Conservation (phyloP, 176 grass and related monocot genomes). For the Zea mays region DNA sequence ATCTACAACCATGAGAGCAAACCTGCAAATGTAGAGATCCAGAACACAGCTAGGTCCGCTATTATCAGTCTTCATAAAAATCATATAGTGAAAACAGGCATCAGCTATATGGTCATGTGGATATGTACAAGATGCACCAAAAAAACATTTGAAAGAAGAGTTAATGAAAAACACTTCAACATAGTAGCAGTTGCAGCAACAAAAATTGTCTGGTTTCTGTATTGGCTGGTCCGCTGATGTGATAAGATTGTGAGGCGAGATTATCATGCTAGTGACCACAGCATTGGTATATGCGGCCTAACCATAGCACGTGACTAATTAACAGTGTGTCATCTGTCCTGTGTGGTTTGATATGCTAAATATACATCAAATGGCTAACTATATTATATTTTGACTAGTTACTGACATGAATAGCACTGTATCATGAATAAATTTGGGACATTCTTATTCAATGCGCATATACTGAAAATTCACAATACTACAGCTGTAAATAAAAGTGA, state of each 20-base stretch:
- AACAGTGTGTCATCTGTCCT: not conserved
- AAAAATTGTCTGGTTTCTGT: not conserved
- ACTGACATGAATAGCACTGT: not conserved
- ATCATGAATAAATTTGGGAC: not conserved
- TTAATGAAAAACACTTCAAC: not conserved
- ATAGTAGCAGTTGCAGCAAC: not conserved
- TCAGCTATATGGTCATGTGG: not conserved
- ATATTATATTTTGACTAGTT: not conserved
- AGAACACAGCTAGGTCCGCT: not conserved
- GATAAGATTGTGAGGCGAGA: not conserved
- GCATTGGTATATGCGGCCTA: not conserved
- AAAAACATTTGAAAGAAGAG: conserved; percentile 10
- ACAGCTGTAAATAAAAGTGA: not conserved
- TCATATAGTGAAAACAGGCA: not conserved
- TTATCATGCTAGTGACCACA: not conserved
- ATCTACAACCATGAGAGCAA: conserved; percentile 97
- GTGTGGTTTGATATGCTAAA: not conserved
- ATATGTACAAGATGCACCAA: conserved; percentile 3
- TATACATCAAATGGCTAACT: not conserved
- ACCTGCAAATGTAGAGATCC: conserved; percentile 50
- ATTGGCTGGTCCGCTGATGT: not conserved
- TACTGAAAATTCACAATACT: not conserved
- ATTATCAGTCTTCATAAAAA: not conserved
- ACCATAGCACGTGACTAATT: not conserved
- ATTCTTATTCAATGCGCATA: not conserved